Percentiles rank a stretch among this genome's conserved stretches.
These are phyloP conservation scores for Melampsora americana DNA, from an alignment of 1,284 basidiomycete genomes.

Conservation along the genomic window DNA sequence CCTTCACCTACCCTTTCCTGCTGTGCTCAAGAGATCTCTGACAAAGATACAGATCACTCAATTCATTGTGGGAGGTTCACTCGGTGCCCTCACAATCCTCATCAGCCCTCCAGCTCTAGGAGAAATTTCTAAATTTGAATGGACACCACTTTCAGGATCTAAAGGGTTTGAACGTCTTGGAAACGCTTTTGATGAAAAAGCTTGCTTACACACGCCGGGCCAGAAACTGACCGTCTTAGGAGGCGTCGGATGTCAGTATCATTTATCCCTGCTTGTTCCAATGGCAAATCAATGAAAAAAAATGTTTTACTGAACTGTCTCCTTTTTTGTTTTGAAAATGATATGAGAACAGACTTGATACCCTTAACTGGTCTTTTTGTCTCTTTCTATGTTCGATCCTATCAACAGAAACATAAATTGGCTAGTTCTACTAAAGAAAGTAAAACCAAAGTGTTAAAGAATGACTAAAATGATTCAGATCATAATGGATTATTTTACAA, in stretches of 20 bases:
- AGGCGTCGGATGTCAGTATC: slow-evolving; percentile 33
- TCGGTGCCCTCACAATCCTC: slow-evolving; percentile 45
- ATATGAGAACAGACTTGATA: slow-evolving; percentile 17
- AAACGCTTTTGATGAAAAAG: slow-evolving; percentile 18
- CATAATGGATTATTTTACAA: no score
- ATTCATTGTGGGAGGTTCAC: slow-evolving; percentile 48
- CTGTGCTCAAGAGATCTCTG: slow-evolving; percentile 51
- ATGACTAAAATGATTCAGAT: background rate
- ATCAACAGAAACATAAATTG: slow-evolving; percentile 14
- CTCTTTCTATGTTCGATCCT: slow-evolving; percentile 39
- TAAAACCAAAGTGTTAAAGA: background rate
- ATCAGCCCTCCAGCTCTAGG: slow-evolving; percentile 10
- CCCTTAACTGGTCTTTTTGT: slow-evolving; percentile 33
- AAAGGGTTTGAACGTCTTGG: slow-evolving; percentile 19
- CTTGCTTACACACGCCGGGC: slow-evolving; percentile 24
- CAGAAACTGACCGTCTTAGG: slow-evolving; percentile 29
- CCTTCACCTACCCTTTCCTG: slow-evolving; percentile 52
- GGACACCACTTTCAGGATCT: slow-evolving; percentile 15
- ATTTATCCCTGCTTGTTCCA: background rate
- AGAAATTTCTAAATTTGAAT: slow-evolving; percentile 16
- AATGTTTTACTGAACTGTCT: background rate
- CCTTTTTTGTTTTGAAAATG: background rate
- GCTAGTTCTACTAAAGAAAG: background rate
- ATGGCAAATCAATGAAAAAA: background rate
- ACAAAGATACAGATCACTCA: slow-evolving; percentile 52